phyloP scores from a whole-genome alignment of 352 stramenopile genomes.

The Pythium biforme region DNA sequence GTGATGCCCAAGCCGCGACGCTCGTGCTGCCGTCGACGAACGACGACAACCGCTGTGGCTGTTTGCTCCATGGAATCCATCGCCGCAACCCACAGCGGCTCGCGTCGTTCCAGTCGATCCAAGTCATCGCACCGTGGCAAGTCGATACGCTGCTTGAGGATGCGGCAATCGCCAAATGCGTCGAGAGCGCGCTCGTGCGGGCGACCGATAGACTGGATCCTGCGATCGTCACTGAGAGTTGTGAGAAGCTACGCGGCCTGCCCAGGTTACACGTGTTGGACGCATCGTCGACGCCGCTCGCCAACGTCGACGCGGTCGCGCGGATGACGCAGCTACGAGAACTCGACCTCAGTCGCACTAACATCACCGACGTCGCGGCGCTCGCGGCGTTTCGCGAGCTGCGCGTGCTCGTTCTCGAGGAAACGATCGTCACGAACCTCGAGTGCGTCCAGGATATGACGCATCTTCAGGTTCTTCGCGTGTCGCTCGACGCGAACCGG shows the following conservation, averaged over 20 bases:
- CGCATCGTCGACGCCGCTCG: neutral
- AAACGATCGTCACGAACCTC: neutral
- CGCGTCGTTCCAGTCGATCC: neutral
- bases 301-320: neutral
- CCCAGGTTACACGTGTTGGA: too few relatives aligned
- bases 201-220: too few relatives aligned
- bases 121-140: conserved; percentile 1
- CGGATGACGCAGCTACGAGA: conserved; percentile 5
- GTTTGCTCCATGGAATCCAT: neutral
- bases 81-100: conserved; percentile 1
- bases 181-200: neutral
- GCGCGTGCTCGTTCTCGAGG: neutral
- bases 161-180: neutral
- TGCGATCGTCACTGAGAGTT: too few relatives aligned
- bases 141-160: neutral
- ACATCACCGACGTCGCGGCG: neutral
- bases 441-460: neutral
- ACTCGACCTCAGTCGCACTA: conserved; percentile 3
- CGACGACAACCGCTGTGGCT: neutral
- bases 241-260: neutral
- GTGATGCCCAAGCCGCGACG: neutral
- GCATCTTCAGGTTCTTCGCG: neutral
- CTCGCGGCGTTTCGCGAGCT: neutral
- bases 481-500: neutral
- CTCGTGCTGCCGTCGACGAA: neutral